Base-by-base conservation (phyloP, 495 filamentous ascomycete species). In the Sporormia fimetaria region DNA sequence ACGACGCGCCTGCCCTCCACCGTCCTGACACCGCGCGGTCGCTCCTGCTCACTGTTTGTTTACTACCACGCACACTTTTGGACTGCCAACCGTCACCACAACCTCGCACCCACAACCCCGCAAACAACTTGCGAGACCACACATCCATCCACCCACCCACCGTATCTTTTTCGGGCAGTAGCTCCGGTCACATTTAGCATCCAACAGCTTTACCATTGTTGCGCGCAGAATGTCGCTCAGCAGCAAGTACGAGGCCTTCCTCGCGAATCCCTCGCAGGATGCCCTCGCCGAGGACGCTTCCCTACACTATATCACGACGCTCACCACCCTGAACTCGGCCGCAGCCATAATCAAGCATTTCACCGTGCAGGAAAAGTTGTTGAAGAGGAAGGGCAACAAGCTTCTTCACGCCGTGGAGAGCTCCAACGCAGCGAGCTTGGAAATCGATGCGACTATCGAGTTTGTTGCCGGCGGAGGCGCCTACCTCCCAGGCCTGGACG, bases 241-340 rank as follows among this genome's bases (percentile, higher is more conserved):
- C 57, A 65, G 70, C 49, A 59, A 70, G 39, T 96, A 96, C 68
- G 68, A 79, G 68, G 70, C 71, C 58, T 94, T 87, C 61, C 73
- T 94, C 33, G 71, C 73, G 54, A 67, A 71, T 44, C 83, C 85
- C 37, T 75, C 65, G 55, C 54, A 77, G 34, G 69, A 70, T 27
- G 67, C 71, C 12, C 67, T 96, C 52, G 72, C 78, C 32, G 61
- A 67, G 33, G 68, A 82, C 61, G 80, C 83, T 42, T 76, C 86
- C 27, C 67, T 93, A 55, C 76, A 88, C 65, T 98, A 96, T 67
- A 81, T 96, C 58, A 81, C 90, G 33, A 88, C 85, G n/a, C 76
- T 84, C 21, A 81, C 80, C 22, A 77, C 74, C 45, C 63, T 87
- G 49, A 71, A 73, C 36, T 73, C 79, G 38, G 47, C 78, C 16